A percentile compares a stretch with the other conserved stretches of the same genome.
These are phyloP conservation scores for Pyrus hybrid DNA, from an alignment of 331 rosid genomes.

Conservation along the genomic window DNA sequence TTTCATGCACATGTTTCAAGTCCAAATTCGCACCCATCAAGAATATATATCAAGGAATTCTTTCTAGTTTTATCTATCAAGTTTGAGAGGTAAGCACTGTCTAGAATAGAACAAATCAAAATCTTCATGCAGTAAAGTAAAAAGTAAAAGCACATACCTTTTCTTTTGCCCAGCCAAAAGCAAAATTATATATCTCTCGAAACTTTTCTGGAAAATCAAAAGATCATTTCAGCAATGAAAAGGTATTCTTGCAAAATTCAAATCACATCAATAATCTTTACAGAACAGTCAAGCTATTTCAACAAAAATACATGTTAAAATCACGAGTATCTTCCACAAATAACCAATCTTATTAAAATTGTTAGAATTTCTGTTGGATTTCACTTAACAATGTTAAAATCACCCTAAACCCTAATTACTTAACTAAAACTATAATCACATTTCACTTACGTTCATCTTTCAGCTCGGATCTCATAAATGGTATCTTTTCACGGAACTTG, in stretches of 20 bases:
- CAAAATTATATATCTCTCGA: conserved; percentile 92
- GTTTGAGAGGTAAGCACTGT: neutral
- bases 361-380: no score
- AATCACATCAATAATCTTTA: neutral
- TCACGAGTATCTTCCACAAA: neutral
- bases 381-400: no score
- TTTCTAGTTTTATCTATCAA: neutral
- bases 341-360: neutral
- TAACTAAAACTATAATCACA: neutral
- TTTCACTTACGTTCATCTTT: conserved; percentile 77
- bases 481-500: conserved; percentile 84
- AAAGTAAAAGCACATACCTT: conserved; percentile 46
- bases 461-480: conserved; percentile 85
- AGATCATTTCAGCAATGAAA: conserved; percentile 16
- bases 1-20: neutral
- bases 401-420: neutral
- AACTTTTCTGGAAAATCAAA: conserved; percentile 68
- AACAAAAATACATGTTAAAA: neutral
- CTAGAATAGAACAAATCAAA: neutral
- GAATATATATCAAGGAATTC: neutral
- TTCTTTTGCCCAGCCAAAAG: conserved; percentile 99
- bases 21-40: neutral
- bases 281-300: neutral
- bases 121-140: neutral
- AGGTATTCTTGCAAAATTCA: neutral